phyloP scores from a whole-genome alignment of 2,329 filamentous ascomycete genomes.

The Amphichorda felina region DNA sequence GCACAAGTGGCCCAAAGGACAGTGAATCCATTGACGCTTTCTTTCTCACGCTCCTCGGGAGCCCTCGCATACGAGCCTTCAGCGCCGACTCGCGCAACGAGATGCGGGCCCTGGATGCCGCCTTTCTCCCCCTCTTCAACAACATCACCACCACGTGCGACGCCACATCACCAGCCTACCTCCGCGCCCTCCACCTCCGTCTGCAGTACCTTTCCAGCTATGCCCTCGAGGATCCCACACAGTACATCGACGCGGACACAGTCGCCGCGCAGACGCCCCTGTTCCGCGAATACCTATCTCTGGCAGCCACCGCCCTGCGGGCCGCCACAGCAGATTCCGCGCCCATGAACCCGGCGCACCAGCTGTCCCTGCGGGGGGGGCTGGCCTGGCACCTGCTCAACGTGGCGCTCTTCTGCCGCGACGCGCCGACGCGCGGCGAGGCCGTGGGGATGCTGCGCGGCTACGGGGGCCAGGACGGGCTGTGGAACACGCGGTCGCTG shows the following conservation, averaged over 20 bases:
- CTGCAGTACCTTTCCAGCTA: slow-evolving; percentile 14
- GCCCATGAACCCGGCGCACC: background rate
- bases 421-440: slow-evolving; percentile 17
- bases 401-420: slow-evolving; percentile 16
- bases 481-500: slow-evolving; percentile 15
- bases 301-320: slow-evolving; percentile 14
- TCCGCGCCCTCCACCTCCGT: slow-evolving; percentile 19
- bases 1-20: background rate
- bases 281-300: slow-evolving; percentile 19
- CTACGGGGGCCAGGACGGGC: slow-evolving; percentile 19
- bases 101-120: slow-evolving; percentile 14
- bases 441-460: slow-evolving; percentile 16
- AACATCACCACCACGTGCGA: slow-evolving; percentile 13
- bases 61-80: too few relatives aligned
- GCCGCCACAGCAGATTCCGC: background rate
- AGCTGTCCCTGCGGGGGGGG: slow-evolving; percentile 12
- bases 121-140: slow-evolving; percentile 20
- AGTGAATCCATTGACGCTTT: background rate
- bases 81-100: too few relatives aligned
- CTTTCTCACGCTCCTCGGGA: too few relatives aligned
- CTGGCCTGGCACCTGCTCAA: slow-evolving; percentile 13
- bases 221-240: slow-evolving; percentile 14
- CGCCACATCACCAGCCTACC: slow-evolving; percentile 12
- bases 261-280: slow-evolving; percentile 12
- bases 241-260: slow-evolving; percentile 10